Evolutionary conservation across 352 stramenopile genomes (phyloP), one percentile per base, ranked within the genome.

Genomic region (Globisporangium splendens): DNA sequence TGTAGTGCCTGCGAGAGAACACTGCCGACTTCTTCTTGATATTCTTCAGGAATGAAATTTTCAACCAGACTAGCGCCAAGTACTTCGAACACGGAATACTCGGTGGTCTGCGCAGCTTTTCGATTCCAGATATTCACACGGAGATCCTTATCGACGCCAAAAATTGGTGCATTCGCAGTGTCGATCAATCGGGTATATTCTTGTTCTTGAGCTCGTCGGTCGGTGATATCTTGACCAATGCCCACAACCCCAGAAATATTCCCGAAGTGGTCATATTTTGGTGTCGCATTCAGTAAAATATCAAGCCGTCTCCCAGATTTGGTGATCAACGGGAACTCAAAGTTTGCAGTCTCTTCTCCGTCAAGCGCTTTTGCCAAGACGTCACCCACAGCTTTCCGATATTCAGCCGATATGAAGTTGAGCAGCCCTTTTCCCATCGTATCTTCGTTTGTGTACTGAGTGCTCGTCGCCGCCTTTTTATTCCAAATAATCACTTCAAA

Each of bases 401-500:
- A 90, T 20, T 87, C 79, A 21, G 71, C 67, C 3, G 76, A 72
- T 18, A 91, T 86, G 49, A 88, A 91, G 42, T 85, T 54, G 24
- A 85, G 69, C 20, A 89, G 43, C 8, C 81, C 56, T 42, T 81
- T 56, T 18, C 77, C 88, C 49, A 96, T 86, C 2, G 85, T 84
- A 65, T 97, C 88, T 59, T 93, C 68, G 39, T 87, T 87, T 28
- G 71, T 75, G 67, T 92, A 97, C 28, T 93, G 85, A 18, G 86
- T 96, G 31, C 86, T 82, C 11, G 76, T 86, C 3, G 78, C 74
- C 10, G 80, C 88, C 56, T 93, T 95, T 44, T 96, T 85, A 55
- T 97, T 97, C 90, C 90, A 97, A 33, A 88, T 89, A 42, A 87
- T 89, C 39, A 91, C 76, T 15, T 74, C 44, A 21, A 73, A 86